Conservation (phyloP, 352 stramenopile genomes). For the Phytophthora fragariaefolia region DNA sequence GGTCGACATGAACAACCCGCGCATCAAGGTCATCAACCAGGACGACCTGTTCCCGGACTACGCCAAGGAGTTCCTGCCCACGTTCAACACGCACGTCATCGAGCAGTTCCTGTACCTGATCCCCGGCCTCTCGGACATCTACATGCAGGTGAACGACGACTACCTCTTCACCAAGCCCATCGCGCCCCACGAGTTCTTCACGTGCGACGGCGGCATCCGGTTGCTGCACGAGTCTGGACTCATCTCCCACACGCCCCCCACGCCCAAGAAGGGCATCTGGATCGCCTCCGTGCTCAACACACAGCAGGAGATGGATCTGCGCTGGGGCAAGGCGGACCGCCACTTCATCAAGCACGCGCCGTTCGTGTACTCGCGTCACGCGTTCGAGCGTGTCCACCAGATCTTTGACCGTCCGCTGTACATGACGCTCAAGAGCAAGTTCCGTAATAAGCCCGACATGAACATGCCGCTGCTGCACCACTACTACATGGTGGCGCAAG, state of each 20-base stretch:
- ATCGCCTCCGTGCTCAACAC: constrained; percentile 89
- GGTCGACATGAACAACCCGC: constrained; percentile 81
- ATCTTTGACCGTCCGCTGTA: constrained; percentile 87
- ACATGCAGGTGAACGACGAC: constrained; percentile 92
- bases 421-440: constrained; percentile 87
- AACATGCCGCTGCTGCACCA: constrained; percentile 89
- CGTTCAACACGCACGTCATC: constrained; percentile 91
- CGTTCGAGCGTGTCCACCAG: constrained; percentile 88
- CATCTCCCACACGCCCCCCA: constrained; percentile 80
- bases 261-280: constrained; percentile 87
- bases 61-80: constrained; percentile 80
- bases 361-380: constrained; percentile 87
- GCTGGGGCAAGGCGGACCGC: constrained; percentile 76
- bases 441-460: constrained; percentile 86
- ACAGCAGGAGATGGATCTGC: constrained; percentile 89
- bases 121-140: constrained; percentile 85
- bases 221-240: constrained; percentile 77
- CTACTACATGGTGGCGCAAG: constrained; percentile 89
- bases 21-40: constrained; percentile 90
- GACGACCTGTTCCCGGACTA: constrained; percentile 87
- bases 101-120: constrained; percentile 91
- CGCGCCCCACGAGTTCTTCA: constrained; percentile 84
- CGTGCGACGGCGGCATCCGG: constrained; percentile 85
- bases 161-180: constrained; percentile 90
- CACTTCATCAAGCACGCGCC: constrained; percentile 91